Percentiles rank a stretch among this genome's conserved stretches.
Conservation (phyloP, 805 yeast genomes). For the Sugiyamaella lignohabitans region DNA sequence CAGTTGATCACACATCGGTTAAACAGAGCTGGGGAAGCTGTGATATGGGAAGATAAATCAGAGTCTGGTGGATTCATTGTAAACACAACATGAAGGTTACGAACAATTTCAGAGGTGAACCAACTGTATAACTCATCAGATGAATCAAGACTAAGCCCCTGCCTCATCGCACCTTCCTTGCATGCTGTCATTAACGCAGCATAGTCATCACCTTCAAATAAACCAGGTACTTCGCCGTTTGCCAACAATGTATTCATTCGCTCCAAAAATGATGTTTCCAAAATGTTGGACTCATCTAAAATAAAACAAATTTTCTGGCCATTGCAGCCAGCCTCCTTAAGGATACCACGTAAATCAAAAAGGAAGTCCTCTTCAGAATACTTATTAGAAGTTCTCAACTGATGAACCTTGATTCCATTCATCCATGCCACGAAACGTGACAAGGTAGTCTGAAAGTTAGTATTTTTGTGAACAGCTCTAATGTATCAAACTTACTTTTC, state of each 20-base stretch:
- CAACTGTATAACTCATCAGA: constrained; percentile 66
- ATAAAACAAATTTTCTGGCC: constrained; percentile 65
- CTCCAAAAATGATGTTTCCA: constrained; percentile 75
- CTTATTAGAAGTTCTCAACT: constrained; percentile 48
- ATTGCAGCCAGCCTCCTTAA: constrained; percentile 44
- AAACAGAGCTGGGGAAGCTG: constrained; percentile 81
- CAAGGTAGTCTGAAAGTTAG: constrained; percentile 42
- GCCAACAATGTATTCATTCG: constrained; percentile 91
- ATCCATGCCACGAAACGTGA: constrained; percentile 87
- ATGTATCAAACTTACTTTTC: constrained; percentile 39
- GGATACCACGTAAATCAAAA: constrained; percentile 46
- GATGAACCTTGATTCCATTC: constrained; percentile 61
- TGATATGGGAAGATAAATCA: constrained; percentile 38
- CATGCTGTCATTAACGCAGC: constrained; percentile 48
- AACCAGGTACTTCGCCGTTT: constrained; percentile 86
- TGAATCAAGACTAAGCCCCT: constrained; percentile 59
- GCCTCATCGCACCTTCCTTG: constrained; percentile 47
- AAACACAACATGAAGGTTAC: constrained; percentile 76
- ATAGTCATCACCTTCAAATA: constrained; percentile 71
- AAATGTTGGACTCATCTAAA: constrained; percentile 72
- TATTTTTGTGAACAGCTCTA: background rate
- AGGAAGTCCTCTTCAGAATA: constrained; percentile 66
- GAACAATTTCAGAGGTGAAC: constrained; percentile 63
- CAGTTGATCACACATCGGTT: constrained; percentile 84
- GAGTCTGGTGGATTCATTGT: constrained; percentile 53